Base-by-base conservation (phyloP, 768 basidiomycete species). In the Neoboletus brunneissimus region DNA sequence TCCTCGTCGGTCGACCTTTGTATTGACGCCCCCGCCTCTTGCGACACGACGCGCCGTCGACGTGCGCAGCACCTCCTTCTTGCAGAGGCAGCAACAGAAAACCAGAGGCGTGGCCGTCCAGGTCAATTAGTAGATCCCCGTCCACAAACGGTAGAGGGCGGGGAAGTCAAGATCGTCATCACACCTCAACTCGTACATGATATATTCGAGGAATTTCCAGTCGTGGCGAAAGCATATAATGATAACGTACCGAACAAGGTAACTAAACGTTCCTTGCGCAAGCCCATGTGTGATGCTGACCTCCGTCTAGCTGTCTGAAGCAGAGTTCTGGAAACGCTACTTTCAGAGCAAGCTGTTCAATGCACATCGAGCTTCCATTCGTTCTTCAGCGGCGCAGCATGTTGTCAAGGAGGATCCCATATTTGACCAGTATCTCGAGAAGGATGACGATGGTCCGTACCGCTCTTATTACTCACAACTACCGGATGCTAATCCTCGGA, bases 131-230 rank as follows among this genome's bases (percentile, higher is more conserved):
- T 94, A 20, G 93, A 94, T 64, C 92, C 91, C 6, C 87, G 91
- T 40, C 91, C 91, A 5, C 87, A 91, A 66, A 85, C 91, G 2
- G 84, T 88, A 18, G 89, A 91, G 57, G 83, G 84, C 23, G 91
- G 91, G 18, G 91, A 95, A 72, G 82, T 89, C 67, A 95, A 91
- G 72, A 91, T 94, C 60, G 83, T 88, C 59, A 88, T 96, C 47
- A 95, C 94, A 3, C 90, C 90, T 16, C 91, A 94, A 72, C 80
- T 98, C 44, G 89, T 96, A 34, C 86, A 91, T 64, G 96, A 98
- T 66, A 94, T 98, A 48, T 99, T 99, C 65, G 94, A 98, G 61
- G 95, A 97, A 75, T 98, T 94, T 68, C 95, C 97, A 2, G 89
- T 97, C 32, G 93, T 98, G 13, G 87, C 89, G 40, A 89, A 85